A percentile compares a stretch with the other conserved stretches of the same genome.
Evolutionary conservation across 2,329 filamentous ascomycete genomes (phyloP).

Genomic region (Emergomyces africanus): DNA sequence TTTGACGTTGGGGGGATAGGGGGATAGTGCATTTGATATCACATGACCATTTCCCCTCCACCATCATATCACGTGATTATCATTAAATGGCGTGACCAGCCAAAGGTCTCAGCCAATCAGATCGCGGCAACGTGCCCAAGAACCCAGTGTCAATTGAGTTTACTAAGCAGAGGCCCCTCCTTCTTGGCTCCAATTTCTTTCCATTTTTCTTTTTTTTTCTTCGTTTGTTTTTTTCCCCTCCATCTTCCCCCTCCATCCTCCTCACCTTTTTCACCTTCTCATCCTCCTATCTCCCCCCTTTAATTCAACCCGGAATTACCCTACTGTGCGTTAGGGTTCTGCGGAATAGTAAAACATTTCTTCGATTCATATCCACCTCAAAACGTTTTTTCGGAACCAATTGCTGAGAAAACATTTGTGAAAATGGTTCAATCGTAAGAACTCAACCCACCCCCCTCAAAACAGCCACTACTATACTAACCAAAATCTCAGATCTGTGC

Average conservation of each 20-base stretch:
- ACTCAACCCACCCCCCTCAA: not conserved
- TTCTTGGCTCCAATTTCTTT: no score
- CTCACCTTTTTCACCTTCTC: slow-evolving; percentile 5
- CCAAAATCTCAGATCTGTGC: slow-evolving; percentile 46
- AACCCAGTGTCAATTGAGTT: not conserved
- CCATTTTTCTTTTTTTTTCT: slow-evolving; percentile 9
- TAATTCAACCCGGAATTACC: not conserved
- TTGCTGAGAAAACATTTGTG: slow-evolving; percentile 17
- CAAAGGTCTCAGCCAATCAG: not conserved
- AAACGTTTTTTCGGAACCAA: not conserved
- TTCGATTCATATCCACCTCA: not conserved
- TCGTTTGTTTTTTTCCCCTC: slow-evolving; percentile 13
- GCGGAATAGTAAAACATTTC: not conserved
- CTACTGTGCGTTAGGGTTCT: not conserved
- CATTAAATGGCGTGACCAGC: not conserved
- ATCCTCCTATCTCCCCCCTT: slow-evolving; percentile 1
- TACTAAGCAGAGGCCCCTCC: not conserved
- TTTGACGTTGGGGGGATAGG: no score
- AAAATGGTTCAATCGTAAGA: slow-evolving; percentile 51
- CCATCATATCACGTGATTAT: no score
- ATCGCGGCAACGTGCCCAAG: not conserved
- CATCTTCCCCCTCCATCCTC: slow-evolving; percentile 8
- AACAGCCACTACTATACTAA: slow-evolving; percentile 6
- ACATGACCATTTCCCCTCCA: not conserved
- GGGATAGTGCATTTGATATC: not conserved